Base-by-base conservation (phyloP, 495 filamentous ascomycete genomes). In the Penicillium paxilli region DNA sequence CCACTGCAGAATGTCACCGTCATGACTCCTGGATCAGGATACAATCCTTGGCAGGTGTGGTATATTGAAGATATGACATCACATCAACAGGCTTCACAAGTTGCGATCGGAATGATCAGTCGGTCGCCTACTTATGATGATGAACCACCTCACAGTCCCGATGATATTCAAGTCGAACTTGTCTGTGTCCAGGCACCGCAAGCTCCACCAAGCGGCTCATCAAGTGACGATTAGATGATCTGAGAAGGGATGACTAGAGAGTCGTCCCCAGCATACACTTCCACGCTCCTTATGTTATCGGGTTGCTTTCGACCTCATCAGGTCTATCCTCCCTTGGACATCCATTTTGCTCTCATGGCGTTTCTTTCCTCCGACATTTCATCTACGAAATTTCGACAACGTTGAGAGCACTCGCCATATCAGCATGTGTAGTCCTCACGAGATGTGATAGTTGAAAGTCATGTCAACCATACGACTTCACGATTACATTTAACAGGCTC, bases 51-150 rank as follows among this genome's bases (percentile, higher is more conserved):
- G 75, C 65, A 67, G 42, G 71, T 72, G 7, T 76, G 66, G 65
- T 73, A 71, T 38, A 57, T 75, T 11, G 68, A 75, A 49, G 58
- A 66, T 37, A 72, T 74, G 67, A 72, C 62, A 1, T 59, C 68
- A 4, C 28, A 40, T 8, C 55, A 72, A 22, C 73, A 75, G 42
- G 73, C 75, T 7, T 62, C 64, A 5, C 70, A 76, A 46, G 67
- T 76, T 2, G 75, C 72, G 6, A 67, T 78, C 11, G 75, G 68
- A 0, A 75, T 78, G 23, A 63, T 75, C 49, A 72, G 68, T 55
- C 69, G 75, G 11, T 58, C 62, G 0, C 75, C 75, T 1, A 57
- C 62, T 1, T 71, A 68, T 41, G 58, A 67, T 19, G 66, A 60
- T 20, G 21, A 49, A 4, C 62, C 62, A 16, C 68, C 66, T 0